A percentile compares a stretch with the other conserved stretches of the same genome.
These are phyloP conservation scores for Glycine tomentella DNA, from an alignment of 306 rosid species.

Conservation along the genomic window DNA sequence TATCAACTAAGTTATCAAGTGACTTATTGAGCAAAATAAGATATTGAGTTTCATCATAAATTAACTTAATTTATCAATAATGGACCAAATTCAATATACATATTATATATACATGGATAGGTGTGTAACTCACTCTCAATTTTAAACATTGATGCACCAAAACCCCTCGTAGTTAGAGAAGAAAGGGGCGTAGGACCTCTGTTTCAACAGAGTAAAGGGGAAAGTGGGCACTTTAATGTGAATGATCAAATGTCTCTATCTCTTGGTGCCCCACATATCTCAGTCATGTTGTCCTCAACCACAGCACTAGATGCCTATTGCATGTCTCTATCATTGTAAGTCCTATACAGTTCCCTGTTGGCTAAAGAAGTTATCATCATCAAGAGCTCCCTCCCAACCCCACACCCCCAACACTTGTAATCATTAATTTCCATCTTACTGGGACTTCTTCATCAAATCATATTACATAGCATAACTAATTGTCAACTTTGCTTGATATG, in stretches of 20 bases:
- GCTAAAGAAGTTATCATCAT: conserved; percentile 61
- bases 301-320: too few relatives aligned
- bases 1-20: not conserved
- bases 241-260: too few relatives aligned
- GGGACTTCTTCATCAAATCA: conserved; percentile 45
- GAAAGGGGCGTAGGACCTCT: too few relatives aligned
- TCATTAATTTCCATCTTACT: conserved; percentile 53
- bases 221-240: too few relatives aligned
- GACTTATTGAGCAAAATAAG: not conserved
- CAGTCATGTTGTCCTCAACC: too few relatives aligned
- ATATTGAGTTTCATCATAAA: not conserved
- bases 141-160: conserved; percentile 34
- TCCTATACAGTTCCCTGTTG: too few relatives aligned
- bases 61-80: not conserved
- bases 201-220: too few relatives aligned
- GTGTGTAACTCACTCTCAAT: conserved; percentile 40
- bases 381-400: conserved; percentile 49
- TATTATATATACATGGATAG: too few relatives aligned
- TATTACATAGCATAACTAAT: conserved; percentile 40
- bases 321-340: too few relatives aligned
- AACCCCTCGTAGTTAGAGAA: too few relatives aligned
- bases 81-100: conserved; percentile 6
- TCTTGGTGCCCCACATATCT: too few relatives aligned
- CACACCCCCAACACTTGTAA: conserved; percentile 59
- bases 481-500: conserved; percentile 41